phyloP scores from a whole-genome alignment of 2,329 filamentous ascomycete species.

The Penicillium sp. region DNA sequence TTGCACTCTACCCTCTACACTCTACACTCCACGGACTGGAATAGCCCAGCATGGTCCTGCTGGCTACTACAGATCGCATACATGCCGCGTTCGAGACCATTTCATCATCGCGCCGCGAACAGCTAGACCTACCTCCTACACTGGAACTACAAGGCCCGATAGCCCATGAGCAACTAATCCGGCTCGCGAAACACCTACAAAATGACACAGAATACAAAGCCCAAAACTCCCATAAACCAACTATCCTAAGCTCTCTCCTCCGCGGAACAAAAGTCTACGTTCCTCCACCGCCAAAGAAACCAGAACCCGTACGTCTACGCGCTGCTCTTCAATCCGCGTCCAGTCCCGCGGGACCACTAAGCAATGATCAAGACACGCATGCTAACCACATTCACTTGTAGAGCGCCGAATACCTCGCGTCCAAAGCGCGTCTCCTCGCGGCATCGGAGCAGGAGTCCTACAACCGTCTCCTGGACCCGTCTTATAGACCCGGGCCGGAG shows the following conservation, averaged over 20 bases:
- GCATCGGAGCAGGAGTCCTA: conserved; percentile 83
- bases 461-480: conserved; percentile 67
- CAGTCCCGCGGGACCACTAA: background rate
- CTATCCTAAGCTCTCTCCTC: conserved; percentile 70
- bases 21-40: background rate
- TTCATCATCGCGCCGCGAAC: conserved; percentile 30
- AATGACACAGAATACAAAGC: conserved; percentile 13
- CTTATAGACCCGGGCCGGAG: conserved; percentile 55
- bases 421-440: conserved; percentile 82
- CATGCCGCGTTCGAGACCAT: conserved; percentile 41
- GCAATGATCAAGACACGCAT: too few species aligned
- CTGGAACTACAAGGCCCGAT: conserved; percentile 38
- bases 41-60: conserved; percentile 41
- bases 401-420: conserved; percentile 78
- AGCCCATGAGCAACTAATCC: conserved; percentile 45
- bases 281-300: conserved; percentile 77
- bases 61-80: conserved; percentile 43
- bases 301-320: conserved; percentile 65
- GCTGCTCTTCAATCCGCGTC: background rate
- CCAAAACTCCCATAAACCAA: background rate
- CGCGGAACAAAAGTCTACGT: conserved; percentile 71
- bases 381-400: conserved; percentile 9
- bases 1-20: too few species aligned
- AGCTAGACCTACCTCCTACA: conserved; percentile 37
- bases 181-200: conserved; percentile 35